Evolutionary conservation across 768 basidiomycete species (phyloP), one percentile per base, ranked within the genome.

Genomic region (Asterophora lycoperdoides): DNA sequence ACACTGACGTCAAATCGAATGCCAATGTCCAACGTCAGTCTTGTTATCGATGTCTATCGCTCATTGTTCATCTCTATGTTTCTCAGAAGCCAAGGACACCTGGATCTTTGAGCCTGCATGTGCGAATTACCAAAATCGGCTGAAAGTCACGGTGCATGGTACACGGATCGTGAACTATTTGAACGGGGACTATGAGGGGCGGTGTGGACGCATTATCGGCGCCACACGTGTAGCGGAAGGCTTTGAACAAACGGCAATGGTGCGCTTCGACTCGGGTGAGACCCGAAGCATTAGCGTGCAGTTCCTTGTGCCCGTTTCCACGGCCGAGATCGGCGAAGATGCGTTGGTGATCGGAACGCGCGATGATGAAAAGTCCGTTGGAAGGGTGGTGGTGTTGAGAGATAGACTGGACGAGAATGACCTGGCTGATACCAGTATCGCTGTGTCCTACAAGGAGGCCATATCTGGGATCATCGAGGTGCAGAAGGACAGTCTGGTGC

Each of bases 381-480:
- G 60, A 17, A 63, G 66, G 28, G 69, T 72, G 46, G 71, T 81
- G 49, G 67, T 76, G 34, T 63, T 82, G 49, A 61, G 73, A 30
- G 68, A 75, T 48, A 55, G 57, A 26, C 57, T 69, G 23, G 66
- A 72, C 34, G 55, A 10, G 4, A 13, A 9, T 32, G 30, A 32
- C 5, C 29, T 29, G 5, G 29, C 6, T 32, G 13, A 13, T 32
- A 13, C 13, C 13, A 56, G 51, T 34, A 65, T 72, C 33, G 63
- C 66, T 10, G 68, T 75, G 14, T 73, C 73, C 19, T 65, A 65
- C 33, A 69, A 62, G 58, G 64, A 59, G 18, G 60, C 62, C 28
- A 62, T 68, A 28, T 61, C 61, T 10, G 57, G 60, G 33, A 64
- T 76, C 14, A 66, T 68, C 41, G 67, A 67, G 52, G 65, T 74